phyloP scores from a whole-genome alignment of 768 basidiomycete species.

The Lactarius deliciosus region DNA sequence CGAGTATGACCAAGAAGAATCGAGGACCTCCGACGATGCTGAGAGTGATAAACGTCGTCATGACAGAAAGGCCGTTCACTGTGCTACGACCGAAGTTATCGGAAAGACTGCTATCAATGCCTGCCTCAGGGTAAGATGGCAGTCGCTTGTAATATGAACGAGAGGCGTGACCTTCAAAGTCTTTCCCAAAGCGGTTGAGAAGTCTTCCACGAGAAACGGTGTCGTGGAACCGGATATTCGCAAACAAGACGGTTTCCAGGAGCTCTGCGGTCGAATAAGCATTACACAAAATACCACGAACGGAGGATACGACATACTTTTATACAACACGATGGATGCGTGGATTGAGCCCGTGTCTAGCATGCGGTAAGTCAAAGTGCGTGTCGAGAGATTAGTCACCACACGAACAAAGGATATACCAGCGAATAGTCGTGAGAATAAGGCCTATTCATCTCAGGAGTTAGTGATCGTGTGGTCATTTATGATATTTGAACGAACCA shows the following conservation, averaged over 20 bases:
- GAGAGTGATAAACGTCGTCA: constrained; percentile 71
- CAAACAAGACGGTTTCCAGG: constrained; percentile 79
- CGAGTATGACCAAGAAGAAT: constrained; percentile 60
- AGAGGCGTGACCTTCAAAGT: constrained; percentile 62
- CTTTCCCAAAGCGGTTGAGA: constrained; percentile 85
- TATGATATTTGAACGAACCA: constrained; percentile 12
- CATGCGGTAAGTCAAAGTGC: constrained; percentile 23
- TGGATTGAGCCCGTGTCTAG: constrained; percentile 75
- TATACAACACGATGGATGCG: constrained; percentile 75
- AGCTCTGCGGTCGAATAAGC: constrained; percentile 42
- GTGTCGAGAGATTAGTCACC: background rate
- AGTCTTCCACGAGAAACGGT: constrained; percentile 84
- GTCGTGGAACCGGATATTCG: constrained; percentile 90
- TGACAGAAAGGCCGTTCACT: constrained; percentile 64
- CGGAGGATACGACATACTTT: constrained; percentile 42
- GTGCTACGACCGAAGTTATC: constrained; percentile 85
- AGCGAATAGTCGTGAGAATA: constrained; percentile 59
- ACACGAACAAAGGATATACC: constrained; percentile 67
- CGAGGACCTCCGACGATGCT: constrained; percentile 76
- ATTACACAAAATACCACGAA: constrained; percentile 6
- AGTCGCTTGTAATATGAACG: background rate
- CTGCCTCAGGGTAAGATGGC: constrained; percentile 39
- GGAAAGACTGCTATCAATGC: constrained; percentile 77
- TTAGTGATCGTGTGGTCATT: background rate
- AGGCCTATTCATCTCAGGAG: constrained; percentile 41